Conservation (phyloP, 1,139 yeast genomes). For the Pichia sp. region DNA sequence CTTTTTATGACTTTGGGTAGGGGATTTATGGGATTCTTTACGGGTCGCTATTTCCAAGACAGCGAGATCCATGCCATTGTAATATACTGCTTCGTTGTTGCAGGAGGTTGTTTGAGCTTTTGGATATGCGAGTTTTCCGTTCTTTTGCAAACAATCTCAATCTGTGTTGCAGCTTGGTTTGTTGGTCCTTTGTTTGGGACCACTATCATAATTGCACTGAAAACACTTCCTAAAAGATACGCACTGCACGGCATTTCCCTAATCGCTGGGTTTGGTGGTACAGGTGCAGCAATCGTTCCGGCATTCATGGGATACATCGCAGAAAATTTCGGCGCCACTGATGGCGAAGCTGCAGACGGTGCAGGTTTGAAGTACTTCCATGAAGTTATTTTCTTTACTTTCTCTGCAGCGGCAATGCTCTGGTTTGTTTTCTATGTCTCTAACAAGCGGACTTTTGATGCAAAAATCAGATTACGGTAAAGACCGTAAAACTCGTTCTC, state of each 20-base stretch:
- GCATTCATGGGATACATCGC: conserved; percentile 48
- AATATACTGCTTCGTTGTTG: conserved; percentile 33
- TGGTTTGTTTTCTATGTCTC: conserved; percentile 28
- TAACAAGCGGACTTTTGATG: conserved; percentile 19
- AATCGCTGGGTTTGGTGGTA: conserved; percentile 74
- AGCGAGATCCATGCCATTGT: conserved; percentile 45
- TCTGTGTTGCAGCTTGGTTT: conserved; percentile 57
- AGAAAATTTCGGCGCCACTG: conserved; percentile 24
- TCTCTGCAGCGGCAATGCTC: conserved; percentile 21
- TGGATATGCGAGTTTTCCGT: conserved; percentile 18
- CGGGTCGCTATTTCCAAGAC: conserved; percentile 49
- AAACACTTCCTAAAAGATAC: conserved; percentile 54
- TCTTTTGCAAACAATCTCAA: conserved; percentile 34
- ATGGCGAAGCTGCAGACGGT: conserved; percentile 16
- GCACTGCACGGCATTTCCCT: conserved; percentile 73
- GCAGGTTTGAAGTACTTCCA: conserved; percentile 32
- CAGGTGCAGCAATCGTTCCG: conserved; percentile 74
- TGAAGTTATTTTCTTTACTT: conserved; percentile 19
- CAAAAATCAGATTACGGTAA: conserved; percentile 16
- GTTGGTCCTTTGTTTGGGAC: conserved; percentile 85
- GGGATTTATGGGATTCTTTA: conserved; percentile 54
- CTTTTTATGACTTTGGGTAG: conserved; percentile 61
- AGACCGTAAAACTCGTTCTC: background rate
- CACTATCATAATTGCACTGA: conserved; percentile 59
- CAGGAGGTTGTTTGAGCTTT: conserved; percentile 23